phyloP scores from a whole-genome alignment of 495 filamentous ascomycete genomes.

The Aspergillus diversus region DNA sequence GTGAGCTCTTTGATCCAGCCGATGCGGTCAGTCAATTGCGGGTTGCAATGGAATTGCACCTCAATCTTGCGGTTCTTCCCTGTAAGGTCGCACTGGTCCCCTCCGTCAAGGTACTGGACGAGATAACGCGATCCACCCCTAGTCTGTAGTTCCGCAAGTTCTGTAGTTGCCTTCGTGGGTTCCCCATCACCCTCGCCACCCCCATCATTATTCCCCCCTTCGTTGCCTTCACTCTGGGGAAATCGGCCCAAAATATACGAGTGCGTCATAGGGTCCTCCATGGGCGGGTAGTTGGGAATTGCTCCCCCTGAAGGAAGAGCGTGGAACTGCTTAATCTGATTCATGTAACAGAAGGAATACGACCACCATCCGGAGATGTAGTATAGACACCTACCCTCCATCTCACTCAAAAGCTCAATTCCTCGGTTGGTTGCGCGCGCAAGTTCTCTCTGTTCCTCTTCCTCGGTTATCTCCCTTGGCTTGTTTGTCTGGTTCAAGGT shows the following conservation, averaged over 20 bases:
- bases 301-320: conserved; percentile 69
- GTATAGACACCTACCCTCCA: conserved; percentile 88
- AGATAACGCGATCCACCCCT: conserved; percentile 87
- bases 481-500: conserved; percentile 53
- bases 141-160: conserved; percentile 68
- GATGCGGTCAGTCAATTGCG: conserved; percentile 79
- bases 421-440: conserved; percentile 81
- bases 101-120: conserved; percentile 84
- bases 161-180: conserved; percentile 36
- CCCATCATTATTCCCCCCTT: conserved; percentile 24
- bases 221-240: conserved; percentile 13
- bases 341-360: conserved; percentile 92
- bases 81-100: conserved; percentile 89
- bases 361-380: conserved; percentile 95
- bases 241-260: conserved; percentile 80
- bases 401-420: conserved; percentile 84
- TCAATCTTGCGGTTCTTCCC: conserved; percentile 84
- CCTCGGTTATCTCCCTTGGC: conserved; percentile 57
- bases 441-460: conserved; percentile 84
- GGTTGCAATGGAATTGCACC: conserved; percentile 91
- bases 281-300: conserved; percentile 69
- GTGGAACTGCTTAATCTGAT: conserved; percentile 90
- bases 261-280: conserved; percentile 73
- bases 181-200: conserved; percentile 36
- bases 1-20: conserved; percentile 94